Conservation (phyloP, 352 stramenopile species). For the Phytophthora boehmeriae region DNA sequence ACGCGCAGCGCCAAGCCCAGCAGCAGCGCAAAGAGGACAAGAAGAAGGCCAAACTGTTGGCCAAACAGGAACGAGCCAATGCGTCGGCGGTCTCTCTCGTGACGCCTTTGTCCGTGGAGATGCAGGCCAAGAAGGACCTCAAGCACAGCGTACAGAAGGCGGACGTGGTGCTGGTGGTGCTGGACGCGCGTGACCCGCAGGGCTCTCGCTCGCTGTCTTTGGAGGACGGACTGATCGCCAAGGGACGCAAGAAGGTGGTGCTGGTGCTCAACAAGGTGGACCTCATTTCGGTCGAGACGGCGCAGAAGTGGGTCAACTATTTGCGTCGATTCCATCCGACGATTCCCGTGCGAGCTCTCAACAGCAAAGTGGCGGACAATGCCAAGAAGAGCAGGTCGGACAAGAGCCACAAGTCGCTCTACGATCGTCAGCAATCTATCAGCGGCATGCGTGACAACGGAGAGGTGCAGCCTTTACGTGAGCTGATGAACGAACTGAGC, state of each 20-base stretch:
- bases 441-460: constrained; percentile 78
- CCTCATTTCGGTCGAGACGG: constrained; percentile 88
- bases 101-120: constrained; percentile 72
- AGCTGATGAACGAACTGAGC: constrained; percentile 97
- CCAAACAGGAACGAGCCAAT: constrained; percentile 29
- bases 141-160: constrained; percentile 72
- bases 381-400: constrained; percentile 86
- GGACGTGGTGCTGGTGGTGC: constrained; percentile 84
- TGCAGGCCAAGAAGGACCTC: constrained; percentile 81
- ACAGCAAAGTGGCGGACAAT: constrained; percentile 90
- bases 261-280: constrained; percentile 99
- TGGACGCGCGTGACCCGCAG: constrained; percentile 98
- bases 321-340: constrained; percentile 95
- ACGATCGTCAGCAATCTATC: constrained; percentile 73
- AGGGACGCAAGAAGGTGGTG: constrained; percentile 96
- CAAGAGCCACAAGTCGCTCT: constrained; percentile 69
- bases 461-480: constrained; percentile 88
- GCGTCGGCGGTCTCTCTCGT: constrained; percentile 34
- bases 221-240: constrained; percentile 94
- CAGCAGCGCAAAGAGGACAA: constrained; percentile 69
- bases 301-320: constrained; percentile 95
- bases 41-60: constrained; percentile 63
- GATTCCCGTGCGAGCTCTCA: constrained; percentile 87
- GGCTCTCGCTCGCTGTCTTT: constrained; percentile 93
- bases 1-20: constrained; percentile 62